These are phyloP conservation scores for Neurospora sp. DNA, from an alignment of 495 filamentous ascomycete genomes.

Conservation along the genomic window DNA sequence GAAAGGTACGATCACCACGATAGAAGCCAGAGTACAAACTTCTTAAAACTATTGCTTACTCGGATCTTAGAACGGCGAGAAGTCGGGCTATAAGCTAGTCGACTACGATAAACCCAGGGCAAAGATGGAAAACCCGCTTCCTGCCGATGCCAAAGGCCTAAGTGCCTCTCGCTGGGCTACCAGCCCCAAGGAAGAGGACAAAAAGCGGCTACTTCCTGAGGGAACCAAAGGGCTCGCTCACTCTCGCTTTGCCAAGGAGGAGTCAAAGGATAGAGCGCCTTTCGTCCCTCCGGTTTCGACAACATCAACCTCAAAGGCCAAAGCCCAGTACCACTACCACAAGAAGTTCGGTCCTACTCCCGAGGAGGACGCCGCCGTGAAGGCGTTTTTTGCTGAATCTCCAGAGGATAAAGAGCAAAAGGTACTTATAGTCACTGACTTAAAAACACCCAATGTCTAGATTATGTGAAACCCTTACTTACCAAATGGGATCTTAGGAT, in stretches of 20 bases:
- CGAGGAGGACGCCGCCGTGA: not conserved
- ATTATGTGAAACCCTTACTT: not conserved
- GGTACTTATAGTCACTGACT: not conserved
- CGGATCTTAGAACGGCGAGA: not conserved
- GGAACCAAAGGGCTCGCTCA: too few species aligned
- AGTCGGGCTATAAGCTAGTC: not conserved
- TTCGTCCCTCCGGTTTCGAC: too few species aligned
- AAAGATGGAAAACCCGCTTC: not conserved
- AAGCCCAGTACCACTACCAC: not conserved
- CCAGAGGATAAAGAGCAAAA: not conserved
- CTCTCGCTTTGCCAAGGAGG: too few species aligned
- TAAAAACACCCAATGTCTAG: not conserved
- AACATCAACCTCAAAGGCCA: not conserved
- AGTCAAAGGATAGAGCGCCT: too few species aligned
- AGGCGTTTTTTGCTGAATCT: not conserved
- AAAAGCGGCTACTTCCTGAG: too few species aligned
- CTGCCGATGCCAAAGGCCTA: not conserved
- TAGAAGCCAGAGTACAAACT: too few species aligned
- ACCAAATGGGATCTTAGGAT: not conserved
- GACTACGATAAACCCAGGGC: not conserved
- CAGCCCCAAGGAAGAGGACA: too few species aligned
- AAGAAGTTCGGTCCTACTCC: not conserved
- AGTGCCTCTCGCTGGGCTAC: not conserved
- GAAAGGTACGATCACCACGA: too few species aligned
- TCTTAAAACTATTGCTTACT: not conserved